Evolutionary conservation across 148 eudicot genomes (phyloP).

Genomic region (Suaeda aralocaspica): DNA sequence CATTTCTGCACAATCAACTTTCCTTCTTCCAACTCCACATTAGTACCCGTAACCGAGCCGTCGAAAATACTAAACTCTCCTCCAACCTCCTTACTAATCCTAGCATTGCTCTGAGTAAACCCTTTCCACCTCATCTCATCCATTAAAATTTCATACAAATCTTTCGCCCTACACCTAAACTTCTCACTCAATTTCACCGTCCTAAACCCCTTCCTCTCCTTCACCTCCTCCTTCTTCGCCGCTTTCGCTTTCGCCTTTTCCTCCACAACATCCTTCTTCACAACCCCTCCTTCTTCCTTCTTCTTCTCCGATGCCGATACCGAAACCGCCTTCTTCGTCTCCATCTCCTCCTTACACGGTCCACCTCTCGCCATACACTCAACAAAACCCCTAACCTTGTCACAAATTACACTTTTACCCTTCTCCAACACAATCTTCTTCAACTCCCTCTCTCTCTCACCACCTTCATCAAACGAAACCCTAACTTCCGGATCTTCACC

Average conservation of each 20-base stretch:
- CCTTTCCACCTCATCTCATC: slow-evolving; percentile 99
- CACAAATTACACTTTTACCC: slow-evolving; percentile 58
- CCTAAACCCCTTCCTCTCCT: slow-evolving; percentile 66
- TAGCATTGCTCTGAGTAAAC: slow-evolving; percentile 90
- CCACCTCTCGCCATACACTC: slow-evolving; percentile 85
- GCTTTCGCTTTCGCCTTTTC: slow-evolving; percentile 31
- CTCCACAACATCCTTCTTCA: slow-evolving; percentile 13
- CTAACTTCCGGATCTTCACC: slow-evolving; percentile 69
- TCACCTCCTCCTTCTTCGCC: slow-evolving; percentile 24
- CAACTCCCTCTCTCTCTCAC: slow-evolving; percentile 48
- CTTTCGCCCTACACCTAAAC: slow-evolving; percentile 72
- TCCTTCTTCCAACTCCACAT: slow-evolving; percentile 74
- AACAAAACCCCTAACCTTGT: slow-evolving; percentile 64
- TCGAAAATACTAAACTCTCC: slow-evolving; percentile 87
- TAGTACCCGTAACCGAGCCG: slow-evolving; percentile 76
- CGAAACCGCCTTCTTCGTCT: slow-evolving; percentile 57
- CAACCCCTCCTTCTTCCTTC: slow-evolving; percentile 19
- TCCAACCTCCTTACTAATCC: slow-evolving; percentile 81
- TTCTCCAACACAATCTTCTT: slow-evolving; percentile 57
- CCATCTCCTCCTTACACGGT: slow-evolving; percentile 73
- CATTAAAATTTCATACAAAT: slow-evolving; percentile 87
- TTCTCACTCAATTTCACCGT: slow-evolving; percentile 76
- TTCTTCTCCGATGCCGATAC: slow-evolving; percentile 30
- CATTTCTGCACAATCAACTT: slow-evolving; percentile 92
- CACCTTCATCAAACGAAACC: slow-evolving; percentile 52